phyloP scores from a whole-genome alignment of 208 protist genomes.

The Leishmania turanica region DNA sequence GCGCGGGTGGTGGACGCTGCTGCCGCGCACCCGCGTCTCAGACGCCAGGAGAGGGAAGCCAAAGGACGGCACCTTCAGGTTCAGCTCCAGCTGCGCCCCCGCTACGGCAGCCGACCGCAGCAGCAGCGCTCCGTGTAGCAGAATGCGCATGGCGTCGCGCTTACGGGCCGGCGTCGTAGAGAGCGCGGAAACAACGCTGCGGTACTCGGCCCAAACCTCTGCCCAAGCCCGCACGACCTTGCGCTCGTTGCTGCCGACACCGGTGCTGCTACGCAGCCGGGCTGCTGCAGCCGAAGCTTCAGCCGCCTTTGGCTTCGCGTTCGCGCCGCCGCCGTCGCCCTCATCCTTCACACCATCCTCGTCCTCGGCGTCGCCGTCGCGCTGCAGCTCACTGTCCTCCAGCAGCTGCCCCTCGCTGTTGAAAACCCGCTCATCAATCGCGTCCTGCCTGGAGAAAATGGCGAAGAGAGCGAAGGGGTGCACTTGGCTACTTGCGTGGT shows the following conservation, averaged over 20 bases:
- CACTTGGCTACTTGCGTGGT: constrained; percentile 74
- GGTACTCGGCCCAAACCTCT: constrained; percentile 87
- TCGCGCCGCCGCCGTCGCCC: constrained; percentile 2
- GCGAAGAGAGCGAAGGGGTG: constrained; percentile 83
- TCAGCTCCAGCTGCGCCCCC: constrained; percentile 68
- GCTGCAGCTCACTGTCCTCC: constrained; percentile 20
- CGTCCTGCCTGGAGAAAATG: constrained; percentile 78
- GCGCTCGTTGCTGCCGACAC: constrained; percentile 41
- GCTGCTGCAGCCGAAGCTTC: constrained; percentile 13
- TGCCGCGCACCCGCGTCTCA: constrained; percentile 41
- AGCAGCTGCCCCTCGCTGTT: constrained; percentile 32
- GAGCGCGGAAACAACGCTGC: constrained; percentile 54
- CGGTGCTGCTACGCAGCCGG: constrained; percentile 23
- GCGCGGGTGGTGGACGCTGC: constrained; percentile 10
- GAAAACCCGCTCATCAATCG: constrained; percentile 44
- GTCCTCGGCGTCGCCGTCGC: neutral
- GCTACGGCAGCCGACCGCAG: constrained; percentile 76
- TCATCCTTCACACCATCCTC: neutral
- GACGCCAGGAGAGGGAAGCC: constrained; percentile 83
- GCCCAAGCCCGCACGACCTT: constrained; percentile 80
- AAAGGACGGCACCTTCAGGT: constrained; percentile 77
- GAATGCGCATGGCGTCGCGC: constrained; percentile 75
- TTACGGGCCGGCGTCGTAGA: constrained; percentile 72
- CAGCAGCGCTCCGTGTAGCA: constrained; percentile 80
- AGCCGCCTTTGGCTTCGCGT: neutral